Percentiles rank a stretch among this genome's conserved stretches.
phyloP scores from a whole-genome alignment of 2,329 filamentous ascomycete genomes.

The Trichoderma polysporum region DNA sequence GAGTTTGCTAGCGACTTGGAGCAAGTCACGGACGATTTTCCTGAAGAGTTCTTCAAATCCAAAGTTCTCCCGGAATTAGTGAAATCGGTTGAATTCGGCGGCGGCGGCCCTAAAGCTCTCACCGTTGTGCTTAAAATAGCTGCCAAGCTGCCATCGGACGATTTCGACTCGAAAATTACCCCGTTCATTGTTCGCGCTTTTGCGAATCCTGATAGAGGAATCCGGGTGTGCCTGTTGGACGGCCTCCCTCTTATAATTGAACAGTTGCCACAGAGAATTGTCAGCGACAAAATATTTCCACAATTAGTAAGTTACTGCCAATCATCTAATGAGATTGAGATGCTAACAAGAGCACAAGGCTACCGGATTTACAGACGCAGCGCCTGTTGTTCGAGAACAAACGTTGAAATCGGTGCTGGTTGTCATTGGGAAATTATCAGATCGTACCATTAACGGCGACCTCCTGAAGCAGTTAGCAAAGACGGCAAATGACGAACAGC shows the following conservation, averaged over 20 bases:
- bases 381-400: slow-evolving; percentile 90
- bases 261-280: slow-evolving; percentile 78
- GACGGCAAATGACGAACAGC: slow-evolving; percentile 95
- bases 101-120: slow-evolving; percentile 89
- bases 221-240: slow-evolving; percentile 87
- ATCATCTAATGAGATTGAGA: background rate
- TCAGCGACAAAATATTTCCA: slow-evolving; percentile 96
- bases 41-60: slow-evolving; percentile 97
- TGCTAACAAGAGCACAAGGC: slow-evolving; percentile 52
- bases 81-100: slow-evolving; percentile 99
- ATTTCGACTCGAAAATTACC: slow-evolving; percentile 80
- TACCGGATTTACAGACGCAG: slow-evolving; percentile 91
- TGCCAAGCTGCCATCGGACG: slow-evolving; percentile 80
- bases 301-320: slow-evolving; percentile 64
- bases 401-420: slow-evolving; percentile 91
- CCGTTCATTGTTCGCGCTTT: slow-evolving; percentile 88
- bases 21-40: slow-evolving; percentile 86
- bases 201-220: slow-evolving; percentile 84
- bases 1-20: slow-evolving; percentile 66
- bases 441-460: slow-evolving; percentile 91
- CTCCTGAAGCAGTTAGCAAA: slow-evolving; percentile 87
- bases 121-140: slow-evolving; percentile 87
- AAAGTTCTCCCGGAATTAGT: slow-evolving; percentile 92
- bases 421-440: slow-evolving; percentile 84
- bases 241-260: slow-evolving; percentile 90